Percentiles rank a stretch among this genome's conserved stretches.
phyloP scores from a whole-genome alignment of 345 rosid species.

The Excoecaria cochinchinensis region DNA sequence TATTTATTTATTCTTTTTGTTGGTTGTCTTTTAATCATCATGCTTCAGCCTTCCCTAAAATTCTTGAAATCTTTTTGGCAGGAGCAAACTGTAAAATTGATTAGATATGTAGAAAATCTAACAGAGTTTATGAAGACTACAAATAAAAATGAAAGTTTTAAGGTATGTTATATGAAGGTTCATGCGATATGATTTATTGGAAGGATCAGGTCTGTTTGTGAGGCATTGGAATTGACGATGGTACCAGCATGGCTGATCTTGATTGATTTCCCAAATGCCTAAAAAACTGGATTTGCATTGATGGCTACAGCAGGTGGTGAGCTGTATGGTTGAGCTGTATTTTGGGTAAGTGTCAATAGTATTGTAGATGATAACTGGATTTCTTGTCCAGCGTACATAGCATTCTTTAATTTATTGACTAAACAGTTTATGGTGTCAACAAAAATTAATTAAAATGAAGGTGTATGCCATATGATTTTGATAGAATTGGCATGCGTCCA shows the following conservation, averaged over 20 bases:
- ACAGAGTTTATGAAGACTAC: neutral
- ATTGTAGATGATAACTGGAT: conserved; percentile 4
- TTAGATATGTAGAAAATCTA: neutral
- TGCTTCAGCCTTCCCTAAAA: neutral
- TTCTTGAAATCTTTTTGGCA: neutral
- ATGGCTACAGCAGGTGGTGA: neutral
- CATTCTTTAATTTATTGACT: conserved; percentile 29
- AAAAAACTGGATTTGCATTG: neutral
- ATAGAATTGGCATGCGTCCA: no score
- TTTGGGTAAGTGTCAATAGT: neutral
- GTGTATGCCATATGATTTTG: no score
- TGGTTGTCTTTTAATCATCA: neutral
- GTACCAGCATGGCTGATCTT: neutral
- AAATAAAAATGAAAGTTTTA: neutral
- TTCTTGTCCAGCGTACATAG: conserved; percentile 12
- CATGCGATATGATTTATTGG: no score
- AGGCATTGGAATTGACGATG: conserved; percentile 4
- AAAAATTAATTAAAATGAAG: no score
- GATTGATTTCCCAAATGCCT: neutral
- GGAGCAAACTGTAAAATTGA: conserved; percentile 3
- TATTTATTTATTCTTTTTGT: neutral
- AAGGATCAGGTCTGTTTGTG: neutral
- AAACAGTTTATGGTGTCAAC: neutral
- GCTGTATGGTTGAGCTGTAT: neutral
- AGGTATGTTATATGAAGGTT: no score